Percentiles rank a stretch among this genome's conserved stretches.
phyloP scores from a whole-genome alignment of 2,329 filamentous ascomycete species.

The Elsinoe fawcettii region DNA sequence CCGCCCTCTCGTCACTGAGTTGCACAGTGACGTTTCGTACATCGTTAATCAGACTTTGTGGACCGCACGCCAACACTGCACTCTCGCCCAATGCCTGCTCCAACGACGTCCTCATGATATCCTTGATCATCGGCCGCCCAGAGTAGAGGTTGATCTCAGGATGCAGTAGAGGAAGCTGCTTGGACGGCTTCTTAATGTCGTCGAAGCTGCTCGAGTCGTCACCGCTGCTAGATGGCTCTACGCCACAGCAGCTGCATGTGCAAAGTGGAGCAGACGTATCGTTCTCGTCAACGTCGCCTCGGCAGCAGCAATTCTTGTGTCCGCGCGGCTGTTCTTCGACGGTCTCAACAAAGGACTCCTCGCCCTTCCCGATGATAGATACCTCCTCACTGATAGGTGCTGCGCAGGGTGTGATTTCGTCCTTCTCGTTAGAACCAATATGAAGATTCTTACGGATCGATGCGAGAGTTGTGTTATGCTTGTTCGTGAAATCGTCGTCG shows the following conservation, averaged over 20 bases:
- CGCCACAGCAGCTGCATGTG: conserved; percentile 32
- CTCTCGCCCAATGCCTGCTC: conserved; percentile 55
- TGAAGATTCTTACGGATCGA: conserved; percentile 5
- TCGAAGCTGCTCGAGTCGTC: conserved; percentile 14
- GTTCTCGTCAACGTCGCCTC: conserved; percentile 39
- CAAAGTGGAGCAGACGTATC: conserved; percentile 25
- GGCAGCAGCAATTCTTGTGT: conserved; percentile 43
- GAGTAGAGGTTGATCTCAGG: conserved; percentile 34
- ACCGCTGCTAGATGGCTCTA: conserved; percentile 22
- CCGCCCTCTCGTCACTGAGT: conserved; percentile 56
- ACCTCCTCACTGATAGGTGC: conserved; percentile 20
- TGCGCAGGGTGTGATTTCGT: conserved; percentile 15
- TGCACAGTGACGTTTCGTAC: conserved; percentile 48
- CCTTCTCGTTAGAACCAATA: conserved; percentile 5
- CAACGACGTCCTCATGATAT: conserved; percentile 47
- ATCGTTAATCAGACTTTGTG: conserved; percentile 46
- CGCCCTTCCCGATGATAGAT: neutral
- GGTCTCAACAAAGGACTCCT: conserved; percentile 10
- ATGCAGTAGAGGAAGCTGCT: conserved; percentile 24
- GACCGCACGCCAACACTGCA: conserved; percentile 56
- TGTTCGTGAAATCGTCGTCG: conserved; percentile 40
- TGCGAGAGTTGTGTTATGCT: conserved; percentile 29
- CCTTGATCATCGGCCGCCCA: conserved; percentile 46
- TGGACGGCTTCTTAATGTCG: conserved; percentile 14
- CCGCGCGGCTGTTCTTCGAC: conserved; percentile 23